These are phyloP conservation scores for Trametes polyzona DNA, from an alignment of 1,284 basidiomycete genomes.

Conservation along the genomic window DNA sequence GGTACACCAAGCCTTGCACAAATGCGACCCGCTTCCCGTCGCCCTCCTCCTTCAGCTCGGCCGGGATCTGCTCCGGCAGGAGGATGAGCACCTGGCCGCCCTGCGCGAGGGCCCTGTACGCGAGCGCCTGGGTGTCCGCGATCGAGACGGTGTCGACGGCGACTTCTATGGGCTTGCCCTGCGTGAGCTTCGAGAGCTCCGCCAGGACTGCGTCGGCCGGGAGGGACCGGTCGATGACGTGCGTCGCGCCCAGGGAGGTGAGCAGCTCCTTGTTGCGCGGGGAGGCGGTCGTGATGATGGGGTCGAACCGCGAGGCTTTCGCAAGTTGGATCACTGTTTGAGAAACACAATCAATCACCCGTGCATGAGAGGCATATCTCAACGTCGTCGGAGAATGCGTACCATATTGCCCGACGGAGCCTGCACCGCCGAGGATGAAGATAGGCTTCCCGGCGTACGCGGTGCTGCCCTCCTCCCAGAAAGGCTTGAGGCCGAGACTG, in stretches of 20 bases:
- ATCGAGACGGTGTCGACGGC: slow-evolving; percentile 33
- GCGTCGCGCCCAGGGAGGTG: slow-evolving; percentile 41
- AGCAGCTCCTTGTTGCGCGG: slow-evolving; percentile 35
- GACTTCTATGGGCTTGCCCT: slow-evolving; percentile 22
- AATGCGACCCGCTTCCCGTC: neutral
- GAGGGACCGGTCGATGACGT: slow-evolving; percentile 35
- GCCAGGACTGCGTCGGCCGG: slow-evolving; percentile 20
- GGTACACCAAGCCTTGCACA: neutral
- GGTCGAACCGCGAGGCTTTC: slow-evolving; percentile 37
- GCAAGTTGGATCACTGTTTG: slow-evolving; percentile 37
- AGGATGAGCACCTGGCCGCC: slow-evolving; percentile 26
- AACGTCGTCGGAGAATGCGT: neutral
- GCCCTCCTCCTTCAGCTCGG: neutral
- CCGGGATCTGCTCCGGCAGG: slow-evolving; percentile 7
- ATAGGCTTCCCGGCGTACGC: slow-evolving; percentile 44
- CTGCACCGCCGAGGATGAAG: slow-evolving; percentile 48
- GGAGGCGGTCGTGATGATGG: slow-evolving; percentile 40
- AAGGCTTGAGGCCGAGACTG: slow-evolving; percentile 38
- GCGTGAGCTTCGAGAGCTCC: slow-evolving; percentile 23
- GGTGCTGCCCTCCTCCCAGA: slow-evolving; percentile 35
- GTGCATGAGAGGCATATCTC: too few species aligned
- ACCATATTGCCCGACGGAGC: slow-evolving; percentile 48
- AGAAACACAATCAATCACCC: neutral
- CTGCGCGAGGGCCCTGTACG: slow-evolving; percentile 24
- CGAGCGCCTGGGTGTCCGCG: slow-evolving; percentile 25